Conservation (phyloP, 257 asterid species). For the Solanum sparsipilum region DNA sequence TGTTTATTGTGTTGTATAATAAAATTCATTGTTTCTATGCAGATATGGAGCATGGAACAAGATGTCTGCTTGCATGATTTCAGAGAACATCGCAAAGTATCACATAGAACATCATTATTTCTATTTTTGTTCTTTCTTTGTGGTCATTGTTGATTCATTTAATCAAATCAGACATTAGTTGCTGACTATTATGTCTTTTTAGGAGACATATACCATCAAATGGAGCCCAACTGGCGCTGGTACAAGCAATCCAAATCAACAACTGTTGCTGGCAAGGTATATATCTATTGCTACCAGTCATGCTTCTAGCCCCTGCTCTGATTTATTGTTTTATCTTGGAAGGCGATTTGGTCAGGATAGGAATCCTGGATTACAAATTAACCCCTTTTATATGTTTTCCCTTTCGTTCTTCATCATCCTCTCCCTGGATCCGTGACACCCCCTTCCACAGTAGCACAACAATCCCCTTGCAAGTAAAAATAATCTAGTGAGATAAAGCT, state of each 20-base stretch:
- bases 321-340: background rate
- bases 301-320: background rate
- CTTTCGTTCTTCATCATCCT: background rate
- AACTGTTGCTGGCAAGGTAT: conserved; percentile 78
- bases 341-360: background rate
- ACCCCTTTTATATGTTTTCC: background rate
- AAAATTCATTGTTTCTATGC: conserved; percentile 13
- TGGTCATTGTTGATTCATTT: background rate
- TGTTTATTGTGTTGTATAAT: background rate
- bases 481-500: background rate
- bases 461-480: background rate
- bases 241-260: conserved; percentile 69
- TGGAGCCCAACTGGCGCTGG: conserved; percentile 97
- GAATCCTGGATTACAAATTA: no score
- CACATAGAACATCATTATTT: background rate
- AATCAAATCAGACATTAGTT: background rate
- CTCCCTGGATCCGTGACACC: background rate
- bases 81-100: conserved; percentile 62
- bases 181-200: background rate
- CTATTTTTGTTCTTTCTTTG: background rate
- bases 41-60: conserved; percentile 89
- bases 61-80: conserved; percentile 13
- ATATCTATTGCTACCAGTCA: background rate
- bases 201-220: conserved; percentile 87
- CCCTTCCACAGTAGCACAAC: background rate